phyloP scores from a whole-genome alignment of 1,139 yeast genomes.

The Scheffersomyces parashehatae region DNA sequence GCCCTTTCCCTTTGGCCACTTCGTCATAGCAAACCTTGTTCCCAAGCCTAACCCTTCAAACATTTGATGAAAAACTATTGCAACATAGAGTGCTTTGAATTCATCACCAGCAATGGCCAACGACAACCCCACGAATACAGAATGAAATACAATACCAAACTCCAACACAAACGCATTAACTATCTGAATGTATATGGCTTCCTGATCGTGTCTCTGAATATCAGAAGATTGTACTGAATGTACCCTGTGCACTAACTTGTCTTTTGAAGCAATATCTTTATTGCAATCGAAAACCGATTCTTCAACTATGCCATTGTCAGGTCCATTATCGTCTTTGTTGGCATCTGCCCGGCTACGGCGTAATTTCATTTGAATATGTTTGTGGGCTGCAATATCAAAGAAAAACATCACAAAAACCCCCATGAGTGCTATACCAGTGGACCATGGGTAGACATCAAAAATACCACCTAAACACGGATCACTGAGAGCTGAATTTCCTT shows the following conservation, averaged over 20 bases:
- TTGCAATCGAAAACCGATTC: too few species aligned
- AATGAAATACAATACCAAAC: conserved; percentile 43
- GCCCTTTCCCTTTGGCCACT: conserved; percentile 32
- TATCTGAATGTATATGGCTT: conserved; percentile 12
- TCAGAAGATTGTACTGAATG: too few species aligned
- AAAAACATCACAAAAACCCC: conserved; percentile 36
- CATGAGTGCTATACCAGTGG: conserved; percentile 41
- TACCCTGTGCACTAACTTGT: too few species aligned
- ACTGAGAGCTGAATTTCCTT: conserved; percentile 26
- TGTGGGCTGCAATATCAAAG: conserved; percentile 29
- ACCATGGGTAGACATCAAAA: conserved; percentile 41
- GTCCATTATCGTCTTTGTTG: too few species aligned
- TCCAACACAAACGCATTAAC: conserved; percentile 32
- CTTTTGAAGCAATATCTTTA: too few species aligned
- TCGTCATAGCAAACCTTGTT: conserved; percentile 37
- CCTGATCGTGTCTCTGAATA: too few species aligned
- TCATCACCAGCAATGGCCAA: conserved; percentile 41
- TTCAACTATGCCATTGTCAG: too few species aligned
- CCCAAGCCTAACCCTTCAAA: conserved; percentile 47
- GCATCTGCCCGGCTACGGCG: too few species aligned
- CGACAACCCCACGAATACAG: conserved; percentile 42
- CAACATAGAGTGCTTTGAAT: conserved; percentile 36
- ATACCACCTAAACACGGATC: conserved; percentile 38
- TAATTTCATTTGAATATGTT: conserved; percentile 12
- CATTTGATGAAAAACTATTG: conserved; percentile 41